Base-by-base conservation (phyloP, 768 basidiomycete species). In the Boletus rufocinnamomeus region DNA sequence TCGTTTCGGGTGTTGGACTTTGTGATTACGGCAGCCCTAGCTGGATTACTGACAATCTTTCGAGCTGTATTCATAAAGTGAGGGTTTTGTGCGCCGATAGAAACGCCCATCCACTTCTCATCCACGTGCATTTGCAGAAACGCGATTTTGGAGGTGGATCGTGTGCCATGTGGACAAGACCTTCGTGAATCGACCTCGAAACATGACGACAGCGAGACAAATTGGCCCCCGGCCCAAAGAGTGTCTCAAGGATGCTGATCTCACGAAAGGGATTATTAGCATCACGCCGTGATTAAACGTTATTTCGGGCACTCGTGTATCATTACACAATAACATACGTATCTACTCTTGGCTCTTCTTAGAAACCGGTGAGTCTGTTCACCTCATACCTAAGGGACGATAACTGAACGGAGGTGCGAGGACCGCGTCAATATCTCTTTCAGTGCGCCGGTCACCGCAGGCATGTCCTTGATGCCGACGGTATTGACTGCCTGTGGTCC, bases 341-440 rank as follows among this genome's bases (percentile, higher is more conserved):
- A 30, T 30, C n/a, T 4, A 38, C 28, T 30, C 21, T 23, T 34
- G 7, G 21, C 6, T 19, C 14, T 19, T 6, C 21, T 2, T 21
- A 35, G 6, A n/a, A 45, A 3, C 14, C 10, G 40, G n/a, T 4
- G 14, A n/a, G 7, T 23, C 27, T 17, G 17, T 4, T 30, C n/a
- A 10, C 19, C n/a, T 17, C 23, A 19, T 44, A 9, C 1, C 60
- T 48, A 66, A 9, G 73, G 69, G 8, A 73, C 30, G 17, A 74
- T 66, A 25, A 74, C 69, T 0, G 70, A 65, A 46, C 72, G 74
- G 44, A 66, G 34, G 28, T 63, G 68, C 14, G 73, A 64, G 6
- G 72, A 64, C n/a, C 68, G 65, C 13, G 57, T 68, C 59, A 72
- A 51, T 43, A 71, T 53, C 38, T 66, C 66, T 27, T 64, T 57